Evolutionary conservation across 2,329 filamentous ascomycete species (phyloP), one percentile per base, ranked within the genome.

Genomic region (Fusarium globosum): DNA sequence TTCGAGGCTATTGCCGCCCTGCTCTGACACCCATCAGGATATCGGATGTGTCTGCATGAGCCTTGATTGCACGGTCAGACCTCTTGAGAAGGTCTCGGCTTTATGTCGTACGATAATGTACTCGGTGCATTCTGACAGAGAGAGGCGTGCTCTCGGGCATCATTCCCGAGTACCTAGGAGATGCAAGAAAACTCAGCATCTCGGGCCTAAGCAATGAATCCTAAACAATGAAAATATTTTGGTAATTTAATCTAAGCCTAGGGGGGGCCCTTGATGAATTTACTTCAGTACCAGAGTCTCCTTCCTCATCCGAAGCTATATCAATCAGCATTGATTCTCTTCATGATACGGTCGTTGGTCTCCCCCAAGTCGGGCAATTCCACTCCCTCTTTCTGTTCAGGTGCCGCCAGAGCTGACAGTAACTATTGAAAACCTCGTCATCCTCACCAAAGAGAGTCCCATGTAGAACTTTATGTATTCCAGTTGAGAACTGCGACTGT

Each of bases 31-130:
- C 30, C 58, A 48, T 52, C 46, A 69, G 52, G 36, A 53, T 52
- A 18, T 43, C 38, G 48, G 41, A 39, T 33, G 33, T 38, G 60
- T 26, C 45, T 48, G n/a, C 41, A 62, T 52, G 43, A 57, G 48
- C 30, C 48, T 36, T n/a, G 43, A 59, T 57, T 57, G 51, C 45
- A 48, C 56, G 66, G 39, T 66, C 28, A 33, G 67, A 49, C 52
- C 57, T 28, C 46, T 51, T 26, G 23, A 20, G 42, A 28, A 58
- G 52, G 39, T 43, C 42, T 43, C 56, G 41, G 51, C 42, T 46
- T 23, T 30, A 39, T 43, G 30, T 61, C 56, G 49, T 61, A 51
- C 57, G 23, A 43, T 26, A 26, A 35, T 41, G 38, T 39, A 41
- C 38, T 46, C 42, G 38, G 39, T 33, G 23, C 16, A n/a, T 45